These are phyloP conservation scores for Zopfochytrium polystomum DNA, from an alignment of 371 early-diverging fungal species.

Conservation along the genomic window DNA sequence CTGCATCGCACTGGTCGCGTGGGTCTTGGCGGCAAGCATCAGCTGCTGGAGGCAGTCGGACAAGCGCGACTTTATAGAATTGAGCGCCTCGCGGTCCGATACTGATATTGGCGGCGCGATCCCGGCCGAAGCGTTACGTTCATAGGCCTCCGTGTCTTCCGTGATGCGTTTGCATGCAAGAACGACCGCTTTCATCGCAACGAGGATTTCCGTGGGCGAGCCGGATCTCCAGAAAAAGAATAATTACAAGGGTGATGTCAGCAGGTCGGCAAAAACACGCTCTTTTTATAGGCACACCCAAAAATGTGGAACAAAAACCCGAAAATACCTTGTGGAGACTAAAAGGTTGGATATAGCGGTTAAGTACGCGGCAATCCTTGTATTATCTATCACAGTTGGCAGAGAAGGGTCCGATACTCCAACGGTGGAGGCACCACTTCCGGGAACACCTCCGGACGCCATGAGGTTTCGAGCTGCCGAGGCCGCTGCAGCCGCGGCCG, in stretches of 20 bases:
- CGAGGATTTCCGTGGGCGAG: constrained; percentile 65
- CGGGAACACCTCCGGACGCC: no score
- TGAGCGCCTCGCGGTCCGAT: constrained; percentile 32
- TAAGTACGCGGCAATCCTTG: constrained; percentile 69
- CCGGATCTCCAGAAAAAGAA: no score
- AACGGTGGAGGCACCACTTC: no score
- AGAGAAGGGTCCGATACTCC: no score
- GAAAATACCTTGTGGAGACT: no score
- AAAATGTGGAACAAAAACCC: no score
- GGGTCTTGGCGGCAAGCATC: constrained; percentile 72
- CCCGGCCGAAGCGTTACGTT: constrained; percentile 16
- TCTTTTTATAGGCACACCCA: no score
- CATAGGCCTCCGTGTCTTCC: constrained; percentile 69
- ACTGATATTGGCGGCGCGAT: background rate
- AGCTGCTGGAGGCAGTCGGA: constrained; percentile 64
- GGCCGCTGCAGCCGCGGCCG: no score
- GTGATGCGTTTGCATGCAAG: constrained; percentile 77
- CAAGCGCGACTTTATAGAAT: constrained; percentile 45
- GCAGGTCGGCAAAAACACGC: no score
- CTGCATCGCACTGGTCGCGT: constrained; percentile 61
- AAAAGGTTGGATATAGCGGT: constrained; percentile 76
- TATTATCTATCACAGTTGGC: constrained; percentile 65
- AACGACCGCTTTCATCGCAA: constrained; percentile 79
- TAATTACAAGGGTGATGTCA: no score
- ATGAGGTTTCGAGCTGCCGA: no score